These are phyloP conservation scores for Phtheirospermum japonicum DNA, from an alignment of 257 asterid genomes.

Conservation along the genomic window DNA sequence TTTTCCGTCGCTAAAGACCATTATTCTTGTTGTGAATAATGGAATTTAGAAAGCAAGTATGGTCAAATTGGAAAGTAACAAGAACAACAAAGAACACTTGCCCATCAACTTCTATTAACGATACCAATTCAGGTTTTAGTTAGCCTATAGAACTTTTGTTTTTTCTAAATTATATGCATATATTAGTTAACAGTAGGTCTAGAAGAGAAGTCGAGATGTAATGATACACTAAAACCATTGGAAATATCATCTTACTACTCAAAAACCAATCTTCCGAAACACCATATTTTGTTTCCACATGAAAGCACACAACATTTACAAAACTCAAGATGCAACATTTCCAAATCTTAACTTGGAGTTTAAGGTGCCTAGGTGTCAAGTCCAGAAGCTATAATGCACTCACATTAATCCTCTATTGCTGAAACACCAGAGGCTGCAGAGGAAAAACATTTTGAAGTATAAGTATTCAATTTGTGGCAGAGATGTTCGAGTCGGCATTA, in stretches of 20 bases:
- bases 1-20: not conserved
- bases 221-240: not conserved
- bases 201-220: not conserved
- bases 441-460: not conserved
- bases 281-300: no score
- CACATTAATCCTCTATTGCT: not conserved
- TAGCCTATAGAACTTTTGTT: not conserved
- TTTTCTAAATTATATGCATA: not conserved
- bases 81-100: not conserved
- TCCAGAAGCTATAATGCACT: not conserved
- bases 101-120: not conserved
- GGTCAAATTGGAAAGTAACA: not conserved
- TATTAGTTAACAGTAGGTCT: no score
- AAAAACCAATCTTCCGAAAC: no score
- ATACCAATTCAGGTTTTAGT: not conserved
- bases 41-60: constrained; percentile 5
- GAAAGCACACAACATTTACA: not conserved
- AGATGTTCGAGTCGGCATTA: no score
- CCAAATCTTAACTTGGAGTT: not conserved
- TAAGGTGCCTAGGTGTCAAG: not conserved
- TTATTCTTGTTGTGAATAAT: not conserved
- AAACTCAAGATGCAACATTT: not conserved
- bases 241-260: no score
- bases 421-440: constrained; percentile 2
- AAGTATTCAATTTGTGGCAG: not conserved